phyloP scores from a whole-genome alignment of 768 basidiomycete species.

The Boletus tylopilopsis region DNA sequence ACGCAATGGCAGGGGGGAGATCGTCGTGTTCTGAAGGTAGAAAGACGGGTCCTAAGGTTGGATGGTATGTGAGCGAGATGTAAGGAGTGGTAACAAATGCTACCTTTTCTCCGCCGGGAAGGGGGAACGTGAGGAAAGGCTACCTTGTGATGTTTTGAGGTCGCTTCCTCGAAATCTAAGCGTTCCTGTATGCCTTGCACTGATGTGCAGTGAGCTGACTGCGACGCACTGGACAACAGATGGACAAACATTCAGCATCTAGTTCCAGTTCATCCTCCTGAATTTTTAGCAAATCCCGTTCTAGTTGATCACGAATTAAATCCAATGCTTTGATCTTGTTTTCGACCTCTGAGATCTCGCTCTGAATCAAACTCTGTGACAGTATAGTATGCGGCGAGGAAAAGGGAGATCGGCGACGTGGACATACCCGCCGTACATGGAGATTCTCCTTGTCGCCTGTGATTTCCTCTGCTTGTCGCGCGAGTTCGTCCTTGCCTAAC shows the following conservation, averaged over 20 bases:
- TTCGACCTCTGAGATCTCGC: slow-evolving; percentile 86
- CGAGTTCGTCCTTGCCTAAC: slow-evolving; percentile 81
- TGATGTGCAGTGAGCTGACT: slow-evolving; percentile 29
- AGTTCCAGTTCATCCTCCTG: slow-evolving; percentile 96
- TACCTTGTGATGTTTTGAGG: slow-evolving; percentile 26
- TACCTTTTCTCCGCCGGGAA: slow-evolving; percentile 34
- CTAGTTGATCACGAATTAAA: slow-evolving; percentile 72
- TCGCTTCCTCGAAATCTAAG: slow-evolving; percentile 62
- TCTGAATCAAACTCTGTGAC: slow-evolving; percentile 73
- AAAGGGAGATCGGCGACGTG: slow-evolving; percentile 2
- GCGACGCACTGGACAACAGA: background rate
- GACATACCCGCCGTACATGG: slow-evolving; percentile 72
- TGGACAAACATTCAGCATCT: slow-evolving; percentile 84
- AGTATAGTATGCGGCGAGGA: slow-evolving; percentile 5
- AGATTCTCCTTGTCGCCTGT: slow-evolving; percentile 89
- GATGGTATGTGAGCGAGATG: slow-evolving; percentile 4
- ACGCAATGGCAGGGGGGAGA: slow-evolving; percentile 89
- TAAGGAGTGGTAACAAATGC: background rate
- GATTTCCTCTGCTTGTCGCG: slow-evolving; percentile 83
- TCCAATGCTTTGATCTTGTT: slow-evolving; percentile 87
- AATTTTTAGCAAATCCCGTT: slow-evolving; percentile 76
- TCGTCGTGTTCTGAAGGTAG: slow-evolving; percentile 97
- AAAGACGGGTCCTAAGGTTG: slow-evolving; percentile 77
- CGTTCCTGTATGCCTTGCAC: slow-evolving; percentile 90
- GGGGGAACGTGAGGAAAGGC: slow-evolving; percentile 17